These are phyloP conservation scores for Cladosporium sp. DNA, from an alignment of 2,329 filamentous ascomycete genomes.

Conservation along the genomic window DNA sequence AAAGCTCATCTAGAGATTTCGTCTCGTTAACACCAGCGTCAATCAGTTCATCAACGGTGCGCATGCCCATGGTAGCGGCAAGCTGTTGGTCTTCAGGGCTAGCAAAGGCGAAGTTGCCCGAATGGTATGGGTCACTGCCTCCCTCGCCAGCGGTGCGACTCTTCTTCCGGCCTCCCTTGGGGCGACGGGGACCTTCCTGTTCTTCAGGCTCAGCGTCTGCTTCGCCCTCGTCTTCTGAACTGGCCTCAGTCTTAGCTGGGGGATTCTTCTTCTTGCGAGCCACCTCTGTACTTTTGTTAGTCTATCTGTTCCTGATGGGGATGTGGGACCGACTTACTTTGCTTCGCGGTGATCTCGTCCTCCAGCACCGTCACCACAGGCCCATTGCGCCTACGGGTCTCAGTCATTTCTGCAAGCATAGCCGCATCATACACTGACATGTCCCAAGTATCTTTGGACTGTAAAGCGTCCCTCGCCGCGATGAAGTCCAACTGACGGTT, in stretches of 20 bases:
- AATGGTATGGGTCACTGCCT: slow-evolving; percentile 32
- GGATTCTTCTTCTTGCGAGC: slow-evolving; percentile 27
- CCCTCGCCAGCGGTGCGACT: slow-evolving; percentile 21
- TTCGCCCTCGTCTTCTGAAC: slow-evolving; percentile 19
- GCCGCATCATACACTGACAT: slow-evolving; percentile 31
- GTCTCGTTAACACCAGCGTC: slow-evolving; percentile 30
- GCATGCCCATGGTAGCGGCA: slow-evolving; percentile 10
- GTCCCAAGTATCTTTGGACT: slow-evolving; percentile 32
- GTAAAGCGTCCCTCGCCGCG: slow-evolving; percentile 25
- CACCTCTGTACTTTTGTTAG: slow-evolving; percentile 20
- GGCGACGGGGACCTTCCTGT: neutral
- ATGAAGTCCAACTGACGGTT: slow-evolving; percentile 32
- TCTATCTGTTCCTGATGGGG: neutral
- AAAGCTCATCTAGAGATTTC: slow-evolving; percentile 27
- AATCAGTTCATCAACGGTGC: slow-evolving; percentile 31
- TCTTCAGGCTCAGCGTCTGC: slow-evolving; percentile 15
- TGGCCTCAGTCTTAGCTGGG: slow-evolving; percentile 17
- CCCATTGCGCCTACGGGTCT: slow-evolving; percentile 28
- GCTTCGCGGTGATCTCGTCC: slow-evolving; percentile 29
- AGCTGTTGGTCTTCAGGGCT: slow-evolving; percentile 20
- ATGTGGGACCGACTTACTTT: slow-evolving; percentile 26
- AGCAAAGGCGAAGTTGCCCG: slow-evolving; percentile 34
- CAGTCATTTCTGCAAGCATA: slow-evolving; percentile 30
- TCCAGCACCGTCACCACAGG: slow-evolving; percentile 30
- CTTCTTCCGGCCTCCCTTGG: slow-evolving; percentile 24